These are phyloP conservation scores for Penicillium diatomitis DNA, from an alignment of 495 filamentous ascomycete species.

Conservation along the genomic window DNA sequence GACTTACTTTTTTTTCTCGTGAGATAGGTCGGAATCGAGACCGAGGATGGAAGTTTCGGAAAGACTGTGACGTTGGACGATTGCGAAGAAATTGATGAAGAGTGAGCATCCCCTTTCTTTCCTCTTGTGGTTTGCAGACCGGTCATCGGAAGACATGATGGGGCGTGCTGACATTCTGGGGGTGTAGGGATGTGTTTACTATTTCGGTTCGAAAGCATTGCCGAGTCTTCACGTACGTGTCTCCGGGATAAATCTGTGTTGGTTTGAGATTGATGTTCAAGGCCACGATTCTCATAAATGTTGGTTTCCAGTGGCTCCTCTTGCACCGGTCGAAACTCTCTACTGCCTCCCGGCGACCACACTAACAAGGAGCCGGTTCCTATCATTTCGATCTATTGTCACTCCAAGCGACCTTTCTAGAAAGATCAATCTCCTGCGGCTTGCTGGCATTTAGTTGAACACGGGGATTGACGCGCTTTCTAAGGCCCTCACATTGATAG, in stretches of 20 bases:
- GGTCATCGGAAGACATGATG: neutral
- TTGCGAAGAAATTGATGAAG: constrained; percentile 16
- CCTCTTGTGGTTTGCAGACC: neutral
- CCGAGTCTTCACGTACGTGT: constrained; percentile 21
- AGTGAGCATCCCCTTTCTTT: constrained; percentile 4
- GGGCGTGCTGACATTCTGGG: constrained; percentile 1
- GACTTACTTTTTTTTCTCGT: neutral
- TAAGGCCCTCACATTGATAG: too few species aligned
- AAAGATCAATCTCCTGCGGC: neutral
- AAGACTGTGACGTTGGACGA: constrained; percentile 16
- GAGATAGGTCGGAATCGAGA: constrained; percentile 18
- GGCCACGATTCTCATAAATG: neutral
- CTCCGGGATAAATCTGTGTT: neutral
- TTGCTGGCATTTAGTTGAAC: too few species aligned
- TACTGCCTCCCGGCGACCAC: constrained; percentile 18
- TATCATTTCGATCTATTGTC: constrained; percentile 20
- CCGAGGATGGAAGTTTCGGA: constrained; percentile 11
- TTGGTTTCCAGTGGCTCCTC: constrained; percentile 10
- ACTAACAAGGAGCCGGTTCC: constrained; percentile 18
- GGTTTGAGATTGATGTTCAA: too few species aligned
- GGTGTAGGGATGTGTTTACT: constrained; percentile 19
- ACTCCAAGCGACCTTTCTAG: constrained; percentile 7
- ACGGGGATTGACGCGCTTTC: too few species aligned
- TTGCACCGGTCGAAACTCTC: constrained; percentile 21
- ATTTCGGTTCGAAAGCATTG: constrained; percentile 16